These are phyloP conservation scores for Rhinocladiella similis DNA, from an alignment of 2,329 filamentous ascomycete genomes.

Conservation along the genomic window DNA sequence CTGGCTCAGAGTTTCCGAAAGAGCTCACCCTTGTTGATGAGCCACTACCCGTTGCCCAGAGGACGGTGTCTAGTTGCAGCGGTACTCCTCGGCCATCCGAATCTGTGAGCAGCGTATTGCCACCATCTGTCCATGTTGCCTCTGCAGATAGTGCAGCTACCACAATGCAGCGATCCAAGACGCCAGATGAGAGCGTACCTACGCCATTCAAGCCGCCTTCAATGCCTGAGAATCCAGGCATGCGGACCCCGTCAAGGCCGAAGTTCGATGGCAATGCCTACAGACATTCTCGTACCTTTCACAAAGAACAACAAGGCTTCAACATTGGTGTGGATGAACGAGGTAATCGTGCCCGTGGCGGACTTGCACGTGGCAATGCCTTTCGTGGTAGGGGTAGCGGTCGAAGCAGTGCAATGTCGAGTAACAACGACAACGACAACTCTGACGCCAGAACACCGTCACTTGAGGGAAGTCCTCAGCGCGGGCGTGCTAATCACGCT, in stretches of 20 bases:
- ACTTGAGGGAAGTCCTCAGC: too few species aligned
- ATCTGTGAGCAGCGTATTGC: background rate
- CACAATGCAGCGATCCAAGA: background rate
- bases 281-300: background rate
- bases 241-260: background rate
- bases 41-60: too few species aligned
- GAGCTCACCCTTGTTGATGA: background rate
- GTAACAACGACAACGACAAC: background rate
- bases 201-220: background rate
- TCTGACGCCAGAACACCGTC: too few species aligned
- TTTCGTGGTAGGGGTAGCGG: background rate
- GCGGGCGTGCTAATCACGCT: background rate
- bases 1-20: too few species aligned
- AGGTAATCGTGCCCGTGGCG: background rate
- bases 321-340: background rate
- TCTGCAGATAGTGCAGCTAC: background rate
- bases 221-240: background rate
- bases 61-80: background rate
- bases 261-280: conserved; percentile 10
- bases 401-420: background rate
- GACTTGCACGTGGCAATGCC: background rate
- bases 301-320: background rate
- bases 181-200: background rate
- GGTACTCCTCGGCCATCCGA: background rate
- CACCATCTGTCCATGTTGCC: background rate